These are phyloP conservation scores for Colletotrichum endophyticum DNA, from an alignment of 2,329 filamentous ascomycete species.

Conservation along the genomic window DNA sequence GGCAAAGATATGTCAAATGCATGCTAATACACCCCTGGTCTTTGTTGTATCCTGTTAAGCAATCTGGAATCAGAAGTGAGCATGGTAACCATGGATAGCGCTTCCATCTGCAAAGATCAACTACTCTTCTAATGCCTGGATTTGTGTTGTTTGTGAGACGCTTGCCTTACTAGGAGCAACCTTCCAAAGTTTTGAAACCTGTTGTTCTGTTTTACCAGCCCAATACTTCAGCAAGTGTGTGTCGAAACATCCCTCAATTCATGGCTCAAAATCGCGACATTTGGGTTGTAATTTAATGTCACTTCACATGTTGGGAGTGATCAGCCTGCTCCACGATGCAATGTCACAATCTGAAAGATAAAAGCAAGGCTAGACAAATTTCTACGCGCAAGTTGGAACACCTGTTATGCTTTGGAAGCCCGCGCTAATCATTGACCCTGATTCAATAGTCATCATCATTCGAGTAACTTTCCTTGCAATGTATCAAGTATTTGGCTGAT, in stretches of 20 bases:
- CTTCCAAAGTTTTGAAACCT: neutral
- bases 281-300: accelerated
- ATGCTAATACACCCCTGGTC: neutral
- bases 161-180: accelerated
- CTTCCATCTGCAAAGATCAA: neutral
- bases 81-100: neutral
- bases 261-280: neutral
- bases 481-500: neutral
- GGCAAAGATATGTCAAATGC: neutral
- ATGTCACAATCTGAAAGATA: neutral
- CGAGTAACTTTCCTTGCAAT: neutral
- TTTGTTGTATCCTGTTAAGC: neutral
- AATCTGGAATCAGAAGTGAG: neutral
- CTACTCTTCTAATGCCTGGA: neutral
- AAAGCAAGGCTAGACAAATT: neutral
- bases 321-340: neutral
- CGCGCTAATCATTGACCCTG: neutral
- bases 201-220: neutral
- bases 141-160: neutral
- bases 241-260: neutral
- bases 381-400: neutral
- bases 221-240: neutral
- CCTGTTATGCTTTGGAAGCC: neutral
- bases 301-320: neutral
- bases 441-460: neutral